A percentile compares a stretch with the other conserved stretches of the same genome.
phyloP scores from a whole-genome alignment of 805 yeast species.

The Tetrapisispora phaffii region DNA sequence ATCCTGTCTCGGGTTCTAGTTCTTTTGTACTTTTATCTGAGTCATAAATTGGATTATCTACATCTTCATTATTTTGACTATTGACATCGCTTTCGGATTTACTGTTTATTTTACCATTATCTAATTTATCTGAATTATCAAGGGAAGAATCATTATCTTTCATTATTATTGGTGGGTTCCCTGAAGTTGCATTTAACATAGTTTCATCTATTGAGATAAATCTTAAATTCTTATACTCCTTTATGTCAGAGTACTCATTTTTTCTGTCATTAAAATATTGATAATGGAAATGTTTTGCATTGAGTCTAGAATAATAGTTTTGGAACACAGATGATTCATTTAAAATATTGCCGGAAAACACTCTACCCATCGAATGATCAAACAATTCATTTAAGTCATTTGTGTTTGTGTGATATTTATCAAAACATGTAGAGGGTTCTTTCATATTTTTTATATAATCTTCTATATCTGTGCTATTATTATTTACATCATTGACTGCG shows the following conservation, averaged over 20 bases:
- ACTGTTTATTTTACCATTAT: neutral
- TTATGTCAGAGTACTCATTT: neutral
- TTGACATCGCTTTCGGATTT: neutral
- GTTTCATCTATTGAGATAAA: slow-evolving; percentile 3
- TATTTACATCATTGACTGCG: no score
- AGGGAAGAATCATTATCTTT: neutral
- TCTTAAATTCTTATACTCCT: neutral
- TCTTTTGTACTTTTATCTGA: neutral
- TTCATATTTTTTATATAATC: neutral
- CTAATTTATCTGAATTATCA: neutral
- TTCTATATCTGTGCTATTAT: neutral
- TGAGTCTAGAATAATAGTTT: neutral
- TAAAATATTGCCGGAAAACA: neutral
- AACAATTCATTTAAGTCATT: slow-evolving; percentile 12
- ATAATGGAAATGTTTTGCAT: slow-evolving; percentile 6
- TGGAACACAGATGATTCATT: neutral
- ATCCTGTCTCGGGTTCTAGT: neutral
- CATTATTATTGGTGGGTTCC: neutral
- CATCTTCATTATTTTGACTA: neutral
- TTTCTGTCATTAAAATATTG: slow-evolving; percentile 5
- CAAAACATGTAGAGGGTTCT: slow-evolving; percentile 8
- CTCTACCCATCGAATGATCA: slow-evolving; percentile 12
- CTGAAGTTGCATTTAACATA: neutral
- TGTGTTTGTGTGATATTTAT: slow-evolving; percentile 11
- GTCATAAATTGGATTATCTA: neutral